Evolutionary conservation across 2,329 filamentous ascomycete genomes (phyloP).

Genomic region (Diaporthe vexans): DNA sequence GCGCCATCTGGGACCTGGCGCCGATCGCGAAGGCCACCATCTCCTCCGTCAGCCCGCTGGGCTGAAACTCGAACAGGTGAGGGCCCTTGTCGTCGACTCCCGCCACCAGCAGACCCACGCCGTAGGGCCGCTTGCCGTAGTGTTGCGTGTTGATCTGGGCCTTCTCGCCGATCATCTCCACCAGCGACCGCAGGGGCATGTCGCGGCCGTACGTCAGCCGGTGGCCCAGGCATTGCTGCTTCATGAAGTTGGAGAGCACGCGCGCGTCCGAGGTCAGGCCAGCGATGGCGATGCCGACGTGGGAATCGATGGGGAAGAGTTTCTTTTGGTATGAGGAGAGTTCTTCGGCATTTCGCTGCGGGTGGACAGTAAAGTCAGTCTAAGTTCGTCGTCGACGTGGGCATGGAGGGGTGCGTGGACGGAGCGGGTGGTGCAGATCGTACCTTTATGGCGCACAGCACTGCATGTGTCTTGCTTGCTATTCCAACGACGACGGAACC

Average conservation of each 20-base stretch:
- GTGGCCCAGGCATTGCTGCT: constrained; percentile 96
- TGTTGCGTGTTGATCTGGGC: constrained; percentile 98
- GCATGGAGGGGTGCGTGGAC: constrained; percentile 37
- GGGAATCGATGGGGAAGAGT: constrained; percentile 95
- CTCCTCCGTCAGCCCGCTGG: constrained; percentile 94
- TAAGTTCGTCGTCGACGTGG: neutral
- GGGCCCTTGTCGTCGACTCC: constrained; percentile 95
- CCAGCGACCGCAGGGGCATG: constrained; percentile 90
- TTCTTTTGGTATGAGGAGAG: constrained; percentile 99
- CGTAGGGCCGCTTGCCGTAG: constrained; percentile 96
- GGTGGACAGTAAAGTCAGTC: constrained; percentile 32
- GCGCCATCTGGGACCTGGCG: constrained; percentile 95
- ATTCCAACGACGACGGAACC: constrained; percentile 97
- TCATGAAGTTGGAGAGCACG: constrained; percentile 99
- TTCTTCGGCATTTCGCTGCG: constrained; percentile 96
- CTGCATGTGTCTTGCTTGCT: constrained; percentile 97
- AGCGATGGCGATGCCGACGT: constrained; percentile 95
- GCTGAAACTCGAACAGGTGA: constrained; percentile 98
- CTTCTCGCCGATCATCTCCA: constrained; percentile 93
- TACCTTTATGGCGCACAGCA: constrained; percentile 97
- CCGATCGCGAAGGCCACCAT: constrained; percentile 98
- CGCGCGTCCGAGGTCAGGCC: constrained; percentile 97
- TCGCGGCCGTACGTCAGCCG: constrained; percentile 96
- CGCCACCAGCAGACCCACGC: constrained; percentile 91
- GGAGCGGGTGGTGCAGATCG: constrained; percentile 42